Evolutionary conservation across 257 asterid genomes (phyloP), one percentile per base, ranked within the genome.

Genomic region (Voacanga thouarsii): DNA sequence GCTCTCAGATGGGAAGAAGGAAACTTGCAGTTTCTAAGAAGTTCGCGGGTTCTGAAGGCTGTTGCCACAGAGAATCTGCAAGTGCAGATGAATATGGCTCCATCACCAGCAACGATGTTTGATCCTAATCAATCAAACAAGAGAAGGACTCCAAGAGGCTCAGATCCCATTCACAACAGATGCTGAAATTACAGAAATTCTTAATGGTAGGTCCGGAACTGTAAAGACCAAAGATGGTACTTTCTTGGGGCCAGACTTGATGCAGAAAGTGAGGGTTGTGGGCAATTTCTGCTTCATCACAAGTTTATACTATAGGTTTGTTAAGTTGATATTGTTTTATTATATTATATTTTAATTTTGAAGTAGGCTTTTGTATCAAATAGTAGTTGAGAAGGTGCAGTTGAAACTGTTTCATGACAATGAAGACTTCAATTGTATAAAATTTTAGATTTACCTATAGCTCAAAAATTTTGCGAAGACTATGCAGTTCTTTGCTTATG

Each of bases 111-210:
- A 23, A 77, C 65, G 71, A 72, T 75, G 74, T 92, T 84, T 43
- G 91, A 94, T 82, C 97, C 94, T 19, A 85, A 88, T 23, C 90
- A 88, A 76, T 89, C 94, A 19, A 85, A 85, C 60, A 92, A 94
- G 82, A 83, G 94, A 82, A 83, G 93, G 74, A 92, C 90, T 47
- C 87, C 85, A 64, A 83, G 97, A 82, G 97, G 97, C 82, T 82
- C 96, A 0, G 96, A 94, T 75, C 98, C 97, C 12, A 90, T 92
- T 84, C 98, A 92, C 78, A 90, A 94, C 90, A 89, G 80, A 72
- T 85, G 88, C 80, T 91, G 88, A 82, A 65, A 49, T 23, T 28
- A 23, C 69, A 64, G 69, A 30, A 69, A 30, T 30, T 71, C 73
- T 24, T 39, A 44, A 19, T 50, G 47, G 67, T 30, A 39, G 63